Conservation (phyloP, 371 early-diverging fungal genomes). For the Mucor saturninus region DNA sequence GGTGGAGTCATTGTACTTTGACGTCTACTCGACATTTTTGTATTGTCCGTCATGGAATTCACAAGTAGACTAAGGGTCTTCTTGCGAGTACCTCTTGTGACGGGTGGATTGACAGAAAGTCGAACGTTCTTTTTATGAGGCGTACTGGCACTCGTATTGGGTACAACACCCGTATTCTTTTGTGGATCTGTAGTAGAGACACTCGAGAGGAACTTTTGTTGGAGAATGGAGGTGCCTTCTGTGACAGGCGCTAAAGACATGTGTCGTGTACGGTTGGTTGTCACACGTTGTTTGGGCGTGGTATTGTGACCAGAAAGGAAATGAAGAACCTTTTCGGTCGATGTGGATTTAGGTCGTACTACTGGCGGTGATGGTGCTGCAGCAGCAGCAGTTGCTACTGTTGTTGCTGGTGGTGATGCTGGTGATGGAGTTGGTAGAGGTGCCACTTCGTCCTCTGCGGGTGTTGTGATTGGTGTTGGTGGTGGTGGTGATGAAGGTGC, state of each 20-base stretch:
- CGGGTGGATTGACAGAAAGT: constrained; percentile 21
- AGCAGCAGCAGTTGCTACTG: too few species aligned
- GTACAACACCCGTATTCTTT: neutral
- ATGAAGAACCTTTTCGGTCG: constrained; percentile 39
- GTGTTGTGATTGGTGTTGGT: too few species aligned
- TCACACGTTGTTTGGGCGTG: constrained; percentile 26
- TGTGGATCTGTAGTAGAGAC: neutral
- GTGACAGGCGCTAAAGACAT: constrained; percentile 23
- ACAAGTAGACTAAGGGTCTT: constrained; percentile 62
- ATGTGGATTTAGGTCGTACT: constrained; percentile 25
- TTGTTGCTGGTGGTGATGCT: too few species aligned
- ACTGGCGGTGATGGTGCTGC: neutral
- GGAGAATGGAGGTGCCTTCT: constrained; percentile 37
- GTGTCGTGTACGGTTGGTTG: constrained; percentile 30
- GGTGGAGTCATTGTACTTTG: constrained; percentile 7
- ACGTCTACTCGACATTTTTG: constrained; percentile 22
- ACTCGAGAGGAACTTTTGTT: constrained; percentile 52
- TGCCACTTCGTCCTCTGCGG: too few species aligned
- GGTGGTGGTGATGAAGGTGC: too few species aligned
- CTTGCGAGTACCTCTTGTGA: constrained; percentile 54
- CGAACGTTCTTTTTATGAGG: constrained; percentile 21
- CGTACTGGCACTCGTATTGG: constrained; percentile 28
- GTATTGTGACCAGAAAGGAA: constrained; percentile 35
- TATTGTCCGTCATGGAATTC: constrained; percentile 47
- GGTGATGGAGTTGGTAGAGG: too few species aligned